Conservation (phyloP, 2,329 filamentous ascomycete genomes). For the Hypoxylon sp. region DNA sequence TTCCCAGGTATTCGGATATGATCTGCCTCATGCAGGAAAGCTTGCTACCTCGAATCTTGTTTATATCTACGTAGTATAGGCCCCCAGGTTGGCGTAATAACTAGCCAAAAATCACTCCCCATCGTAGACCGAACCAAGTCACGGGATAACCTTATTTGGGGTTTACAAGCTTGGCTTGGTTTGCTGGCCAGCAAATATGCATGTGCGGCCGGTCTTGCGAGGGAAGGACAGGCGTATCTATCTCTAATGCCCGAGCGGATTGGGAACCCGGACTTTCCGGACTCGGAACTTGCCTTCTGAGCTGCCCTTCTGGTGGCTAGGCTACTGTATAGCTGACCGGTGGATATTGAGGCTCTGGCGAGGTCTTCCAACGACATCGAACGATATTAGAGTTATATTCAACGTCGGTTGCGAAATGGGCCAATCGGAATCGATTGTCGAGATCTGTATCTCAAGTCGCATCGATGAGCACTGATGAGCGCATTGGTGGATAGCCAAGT, state of each 20-base stretch:
- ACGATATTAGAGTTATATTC: constrained; percentile 25
- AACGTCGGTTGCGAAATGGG: constrained; percentile 11
- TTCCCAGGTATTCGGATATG: constrained; percentile 7
- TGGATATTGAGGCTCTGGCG: constrained; percentile 40
- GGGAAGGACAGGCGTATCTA: constrained; percentile 4
- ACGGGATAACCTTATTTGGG: constrained; percentile 12
- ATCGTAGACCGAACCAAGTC: constrained; percentile 5
- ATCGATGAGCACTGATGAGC: constrained; percentile 36
- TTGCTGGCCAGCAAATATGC: constrained; percentile 13
- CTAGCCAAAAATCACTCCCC: constrained; percentile 1
- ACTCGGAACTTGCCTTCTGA: constrained; percentile 23
- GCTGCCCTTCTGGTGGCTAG: constrained; percentile 32
- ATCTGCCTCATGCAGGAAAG: constrained; percentile 6
- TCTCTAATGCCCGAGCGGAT: constrained; percentile 26
- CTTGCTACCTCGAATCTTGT: not conserved
- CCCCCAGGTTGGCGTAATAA: not conserved
- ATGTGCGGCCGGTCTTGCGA: constrained; percentile 12
- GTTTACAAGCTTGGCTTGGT: constrained; percentile 18
- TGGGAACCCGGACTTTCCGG: constrained; percentile 29
- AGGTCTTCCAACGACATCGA: constrained; percentile 28
- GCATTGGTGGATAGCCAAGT: constrained; percentile 38
- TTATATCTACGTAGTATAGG: not conserved
- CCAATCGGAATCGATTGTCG: constrained; percentile 32
- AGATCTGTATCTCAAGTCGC: constrained; percentile 30
- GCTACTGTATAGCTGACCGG: constrained; percentile 20